Evolutionary conservation across 306 rosid species (phyloP).

Genomic region (Dryas alaskensis): DNA sequence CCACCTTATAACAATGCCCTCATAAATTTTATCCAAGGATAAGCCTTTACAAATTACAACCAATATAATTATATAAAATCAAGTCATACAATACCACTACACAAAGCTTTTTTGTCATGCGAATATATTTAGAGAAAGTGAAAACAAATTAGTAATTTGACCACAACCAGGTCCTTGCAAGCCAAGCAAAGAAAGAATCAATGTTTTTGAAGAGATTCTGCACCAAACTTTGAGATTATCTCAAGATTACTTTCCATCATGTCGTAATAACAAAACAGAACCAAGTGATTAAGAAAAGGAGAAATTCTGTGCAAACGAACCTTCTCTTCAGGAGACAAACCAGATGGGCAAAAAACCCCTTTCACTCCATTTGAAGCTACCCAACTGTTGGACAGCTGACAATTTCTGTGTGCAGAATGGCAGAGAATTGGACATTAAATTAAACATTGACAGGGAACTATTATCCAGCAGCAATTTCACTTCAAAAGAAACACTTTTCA

Average conservation of each 20-base stretch:
- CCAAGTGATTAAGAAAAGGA: slow-evolving; percentile 1
- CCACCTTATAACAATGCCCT: neutral
- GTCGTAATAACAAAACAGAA: neutral
- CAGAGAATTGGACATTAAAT: slow-evolving; percentile 15
- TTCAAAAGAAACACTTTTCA: neutral
- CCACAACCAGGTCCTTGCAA: neutral
- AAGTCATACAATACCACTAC: too few relatives aligned
- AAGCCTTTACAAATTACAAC: neutral
- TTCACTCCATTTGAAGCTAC: slow-evolving; percentile 34
- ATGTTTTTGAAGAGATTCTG: neutral
- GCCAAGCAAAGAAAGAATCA: neutral
- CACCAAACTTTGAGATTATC: neutral
- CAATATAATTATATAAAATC: neutral
- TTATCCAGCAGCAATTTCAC: neutral
- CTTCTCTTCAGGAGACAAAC: slow-evolving; percentile 72
- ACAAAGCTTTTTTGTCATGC: neutral
- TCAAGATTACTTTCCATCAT: neutral
- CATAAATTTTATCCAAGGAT: neutral
- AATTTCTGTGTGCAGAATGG: slow-evolving; percentile 39
- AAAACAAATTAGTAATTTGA: neutral
- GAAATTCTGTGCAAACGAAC: slow-evolving; percentile 31
- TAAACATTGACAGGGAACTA: neutral
- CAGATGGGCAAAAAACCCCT: slow-evolving; percentile 80
- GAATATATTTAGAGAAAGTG: neutral
- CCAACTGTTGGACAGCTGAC: slow-evolving; percentile 29